Conservation (phyloP, 1,284 basidiomycete species). For the Exobasidium cylindrosporum region DNA sequence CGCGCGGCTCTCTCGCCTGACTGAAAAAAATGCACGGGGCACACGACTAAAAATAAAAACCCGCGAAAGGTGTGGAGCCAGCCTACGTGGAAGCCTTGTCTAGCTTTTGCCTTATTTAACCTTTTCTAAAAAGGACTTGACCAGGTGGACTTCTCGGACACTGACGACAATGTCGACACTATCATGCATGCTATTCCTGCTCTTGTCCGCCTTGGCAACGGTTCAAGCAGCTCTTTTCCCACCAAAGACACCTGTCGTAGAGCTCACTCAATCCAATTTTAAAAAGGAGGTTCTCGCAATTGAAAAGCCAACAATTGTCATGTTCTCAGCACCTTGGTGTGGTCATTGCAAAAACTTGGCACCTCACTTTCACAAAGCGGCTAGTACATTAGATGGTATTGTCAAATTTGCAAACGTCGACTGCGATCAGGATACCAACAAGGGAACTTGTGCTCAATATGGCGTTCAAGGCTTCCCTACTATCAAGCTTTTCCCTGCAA, state of each 20-base stretch:
- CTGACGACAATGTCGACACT: neutral
- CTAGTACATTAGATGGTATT: constrained; percentile 72
- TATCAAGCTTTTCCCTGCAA: constrained; percentile 63
- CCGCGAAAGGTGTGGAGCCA: too few species aligned
- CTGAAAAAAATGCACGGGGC: too few species aligned
- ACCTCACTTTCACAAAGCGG: constrained; percentile 81
- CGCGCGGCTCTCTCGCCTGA: too few species aligned
- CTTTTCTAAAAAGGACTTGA: too few species aligned
- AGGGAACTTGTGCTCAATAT: constrained; percentile 75
- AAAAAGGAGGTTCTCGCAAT: constrained; percentile 46
- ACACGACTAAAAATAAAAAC: too few species aligned
- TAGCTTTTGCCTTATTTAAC: too few species aligned
- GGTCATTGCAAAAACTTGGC: constrained; percentile 78
- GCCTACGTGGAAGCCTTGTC: too few species aligned
- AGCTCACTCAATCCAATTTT: constrained; percentile 35
- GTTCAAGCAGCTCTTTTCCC: constrained; percentile 43
- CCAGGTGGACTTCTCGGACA: too few species aligned
- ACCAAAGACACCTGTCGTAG: constrained; percentile 36
- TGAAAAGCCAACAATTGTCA: constrained; percentile 55
- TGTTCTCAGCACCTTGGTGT: constrained; percentile 57
- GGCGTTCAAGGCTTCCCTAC: constrained; percentile 91
- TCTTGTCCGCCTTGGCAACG: neutral
- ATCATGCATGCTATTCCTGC: neutral
- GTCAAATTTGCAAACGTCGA: constrained; percentile 86
- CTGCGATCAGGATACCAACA: constrained; percentile 81